Percentiles rank a stretch among this genome's conserved stretches.
phyloP scores from a whole-genome alignment of 1,284 basidiomycete species.

The Mycena citricolor region DNA sequence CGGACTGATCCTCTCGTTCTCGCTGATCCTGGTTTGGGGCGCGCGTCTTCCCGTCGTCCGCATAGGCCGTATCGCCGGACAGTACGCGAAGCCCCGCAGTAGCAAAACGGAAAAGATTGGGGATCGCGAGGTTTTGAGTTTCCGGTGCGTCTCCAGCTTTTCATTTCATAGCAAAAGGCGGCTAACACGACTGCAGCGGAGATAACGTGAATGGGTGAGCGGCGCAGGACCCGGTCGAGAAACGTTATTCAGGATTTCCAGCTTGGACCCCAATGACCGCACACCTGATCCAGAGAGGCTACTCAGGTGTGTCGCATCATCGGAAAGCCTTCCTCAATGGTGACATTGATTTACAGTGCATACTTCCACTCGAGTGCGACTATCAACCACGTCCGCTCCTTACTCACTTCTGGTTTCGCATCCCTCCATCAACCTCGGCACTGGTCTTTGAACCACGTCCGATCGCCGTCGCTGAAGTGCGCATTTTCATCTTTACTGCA shows the following conservation, averaged over 20 bases:
- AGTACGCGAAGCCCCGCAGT: slow-evolving; percentile 95
- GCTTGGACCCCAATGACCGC: slow-evolving; percentile 73
- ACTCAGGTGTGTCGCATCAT: slow-evolving; percentile 56
- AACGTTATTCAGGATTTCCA: slow-evolving; percentile 28
- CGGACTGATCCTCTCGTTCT: slow-evolving; percentile 93
- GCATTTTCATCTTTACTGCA: slow-evolving; percentile 21
- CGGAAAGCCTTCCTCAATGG: neutral
- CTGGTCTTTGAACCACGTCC: slow-evolving; percentile 93
- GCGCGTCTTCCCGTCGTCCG: slow-evolving; percentile 88
- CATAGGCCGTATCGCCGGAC: slow-evolving; percentile 90
- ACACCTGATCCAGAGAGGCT: slow-evolving; percentile 88
- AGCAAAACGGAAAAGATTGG: slow-evolving; percentile 81
- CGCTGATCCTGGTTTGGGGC: slow-evolving; percentile 92
- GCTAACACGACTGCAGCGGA: slow-evolving; percentile 58
- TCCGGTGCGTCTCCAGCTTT: slow-evolving; percentile 60
- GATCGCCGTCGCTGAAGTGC: slow-evolving; percentile 73
- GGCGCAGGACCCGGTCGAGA: slow-evolving; percentile 23
- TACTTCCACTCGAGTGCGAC: slow-evolving; percentile 97
- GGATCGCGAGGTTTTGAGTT: slow-evolving; percentile 72
- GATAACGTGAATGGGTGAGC: slow-evolving; percentile 92
- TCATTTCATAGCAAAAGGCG: neutral
- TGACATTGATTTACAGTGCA: slow-evolving; percentile 50
- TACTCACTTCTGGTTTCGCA: slow-evolving; percentile 90
- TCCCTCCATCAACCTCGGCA: slow-evolving; percentile 87
- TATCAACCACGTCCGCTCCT: slow-evolving; percentile 87